Evolutionary conservation across 352 stramenopile genomes (phyloP).

Genomic region (Elongisporangium anandrum): DNA sequence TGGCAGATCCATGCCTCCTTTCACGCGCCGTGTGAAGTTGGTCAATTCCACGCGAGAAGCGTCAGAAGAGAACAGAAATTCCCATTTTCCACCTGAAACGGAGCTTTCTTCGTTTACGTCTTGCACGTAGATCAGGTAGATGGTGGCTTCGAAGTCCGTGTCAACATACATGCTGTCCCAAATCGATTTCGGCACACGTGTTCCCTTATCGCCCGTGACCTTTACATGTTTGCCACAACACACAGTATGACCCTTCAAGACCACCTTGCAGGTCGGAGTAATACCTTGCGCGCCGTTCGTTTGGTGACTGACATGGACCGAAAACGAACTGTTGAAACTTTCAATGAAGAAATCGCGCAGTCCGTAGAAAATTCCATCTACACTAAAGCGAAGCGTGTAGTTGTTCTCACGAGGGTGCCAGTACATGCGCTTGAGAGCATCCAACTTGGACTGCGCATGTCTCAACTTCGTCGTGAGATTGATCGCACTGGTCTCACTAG

Average conservation of each 20-base stretch:
- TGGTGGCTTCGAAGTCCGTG: conserved; percentile 51
- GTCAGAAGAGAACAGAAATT: conserved; percentile 54
- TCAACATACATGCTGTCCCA: conserved; percentile 78
- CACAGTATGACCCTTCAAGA: conserved; percentile 57
- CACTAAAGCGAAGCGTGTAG: conserved; percentile 74
- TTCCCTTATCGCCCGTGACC: conserved; percentile 70
- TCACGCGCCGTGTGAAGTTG: conserved; percentile 62
- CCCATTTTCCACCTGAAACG: conserved; percentile 45
- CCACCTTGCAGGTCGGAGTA: conserved; percentile 56
- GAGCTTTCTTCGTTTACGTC: conserved; percentile 29
- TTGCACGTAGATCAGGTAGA: conserved; percentile 66
- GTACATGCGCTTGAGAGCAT: conserved; percentile 57
- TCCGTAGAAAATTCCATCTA: conserved; percentile 77
- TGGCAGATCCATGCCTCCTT: conserved; percentile 65
- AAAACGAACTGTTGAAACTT: conserved; percentile 51
- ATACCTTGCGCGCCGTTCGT: conserved; percentile 64
- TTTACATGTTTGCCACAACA: conserved; percentile 75
- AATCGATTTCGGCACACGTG: conserved; percentile 70
- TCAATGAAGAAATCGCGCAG: conserved; percentile 70
- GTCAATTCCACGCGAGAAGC: conserved; percentile 56
- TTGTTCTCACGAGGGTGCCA: conserved; percentile 71
- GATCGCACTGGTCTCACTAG: conserved; percentile 19
- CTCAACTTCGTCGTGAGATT: conserved; percentile 51
- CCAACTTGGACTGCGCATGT: conserved; percentile 66
- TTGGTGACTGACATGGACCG: conserved; percentile 60